Base-by-base conservation (phyloP, 805 yeast genomes). In the Candida endomychidarum region DNA sequence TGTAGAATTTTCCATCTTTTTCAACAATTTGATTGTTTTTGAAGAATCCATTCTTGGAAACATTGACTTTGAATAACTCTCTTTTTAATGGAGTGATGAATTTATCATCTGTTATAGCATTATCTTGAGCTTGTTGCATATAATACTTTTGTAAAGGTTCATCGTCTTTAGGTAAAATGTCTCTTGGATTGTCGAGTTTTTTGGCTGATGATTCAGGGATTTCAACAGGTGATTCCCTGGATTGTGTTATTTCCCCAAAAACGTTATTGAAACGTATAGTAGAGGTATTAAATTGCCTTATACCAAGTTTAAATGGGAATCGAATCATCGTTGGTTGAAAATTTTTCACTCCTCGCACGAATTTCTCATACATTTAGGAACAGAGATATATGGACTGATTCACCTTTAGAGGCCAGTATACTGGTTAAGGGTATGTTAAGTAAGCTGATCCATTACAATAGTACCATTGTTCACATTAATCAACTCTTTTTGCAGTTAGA, bases 31-130 rank as follows among this genome's bases (percentile, higher is more conserved):
- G 77, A 46, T 76, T 67, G 55, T 81, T 83, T 52, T 80, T 81
- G 72, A 75, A 90, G 53, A 82, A 83, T 34, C 86, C 85, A 58
- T 85, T 74, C 45, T 72, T 53, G 7, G 64, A 57, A 37, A 86
- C 85, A 51, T 80, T 84, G 30, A 69, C 65, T 19, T 73, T 63
- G 54, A 86, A 89, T 3, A 90, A 65, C 50, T 72, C 63, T 47
- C 72, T 73, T 59, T 88, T 89, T 45, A 88, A 67, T 8, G 96
- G 91, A 4, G 88, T 72, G 11, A 89, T 60, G 40, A 78, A 77
- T 33, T 78, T 75, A 8, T 86, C 81, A 12, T 75, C 61, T 42
- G 50, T 48, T 34, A 58, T 71, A 65, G 54, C 87, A 72, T 46
- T 57, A 50, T 53, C 45, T 42, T 48, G 30, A 5, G 63, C 63